phyloP scores from a whole-genome alignment of 345 rosid species.

The Arabidopsis suecica region DNA sequence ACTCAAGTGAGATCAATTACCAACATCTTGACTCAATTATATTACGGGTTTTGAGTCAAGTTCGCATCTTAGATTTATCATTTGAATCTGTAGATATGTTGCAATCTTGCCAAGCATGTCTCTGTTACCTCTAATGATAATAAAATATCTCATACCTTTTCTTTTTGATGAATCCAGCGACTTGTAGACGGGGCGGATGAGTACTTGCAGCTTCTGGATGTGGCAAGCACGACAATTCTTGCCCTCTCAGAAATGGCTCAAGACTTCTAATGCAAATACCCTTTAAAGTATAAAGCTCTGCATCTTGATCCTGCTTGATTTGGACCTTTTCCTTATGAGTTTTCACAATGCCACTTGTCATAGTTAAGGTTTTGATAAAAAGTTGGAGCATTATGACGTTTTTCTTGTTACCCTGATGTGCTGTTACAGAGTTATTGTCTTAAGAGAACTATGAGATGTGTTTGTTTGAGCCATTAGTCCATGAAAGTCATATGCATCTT shows the following conservation, averaged over 20 bases:
- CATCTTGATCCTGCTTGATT: background rate
- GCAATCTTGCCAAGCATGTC: conserved; percentile 6
- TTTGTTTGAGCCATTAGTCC: background rate
- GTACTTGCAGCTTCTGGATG: conserved; percentile 92
- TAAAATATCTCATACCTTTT: background rate
- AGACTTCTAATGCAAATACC: conserved; percentile 45
- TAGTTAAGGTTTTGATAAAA: background rate
- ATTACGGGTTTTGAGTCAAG: background rate
- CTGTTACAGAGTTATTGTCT: background rate
- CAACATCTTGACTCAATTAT: background rate
- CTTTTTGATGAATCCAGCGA: conserved; percentile 56
- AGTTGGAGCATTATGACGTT: background rate
- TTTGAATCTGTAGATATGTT: conserved; percentile 3
- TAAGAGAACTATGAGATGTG: background rate
- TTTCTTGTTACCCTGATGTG: background rate
- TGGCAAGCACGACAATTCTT: conserved; percentile 68
- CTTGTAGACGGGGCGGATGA: conserved; percentile 96
- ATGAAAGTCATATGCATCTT: no score
- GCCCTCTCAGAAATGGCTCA: conserved; percentile 79
- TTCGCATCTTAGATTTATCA: background rate
- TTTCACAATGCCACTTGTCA: conserved; percentile 10
- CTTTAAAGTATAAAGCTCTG: conserved; percentile 1
- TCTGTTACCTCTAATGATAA: background rate
- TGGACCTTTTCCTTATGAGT: background rate
- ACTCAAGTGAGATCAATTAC: conserved; percentile 4